These are phyloP conservation scores for Trichopus zeylanicus DNA, from an alignment of 116 monocot species.

Conservation along the genomic window DNA sequence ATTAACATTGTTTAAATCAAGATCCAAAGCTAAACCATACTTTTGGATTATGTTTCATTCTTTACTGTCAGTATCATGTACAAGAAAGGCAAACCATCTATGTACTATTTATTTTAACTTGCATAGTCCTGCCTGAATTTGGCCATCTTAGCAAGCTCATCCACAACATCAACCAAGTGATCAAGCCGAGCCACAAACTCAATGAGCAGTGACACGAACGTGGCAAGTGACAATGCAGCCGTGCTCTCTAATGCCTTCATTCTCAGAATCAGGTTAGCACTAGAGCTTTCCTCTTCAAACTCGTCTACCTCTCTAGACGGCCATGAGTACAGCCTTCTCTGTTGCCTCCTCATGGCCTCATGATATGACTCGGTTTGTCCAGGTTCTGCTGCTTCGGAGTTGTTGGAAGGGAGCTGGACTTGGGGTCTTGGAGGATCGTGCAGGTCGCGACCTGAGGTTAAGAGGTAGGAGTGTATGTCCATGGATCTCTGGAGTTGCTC, in stretches of 20 bases:
- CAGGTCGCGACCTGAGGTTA: constrained; percentile 20
- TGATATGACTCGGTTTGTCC: constrained; percentile 26
- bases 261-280: constrained; percentile 20
- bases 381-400: no score
- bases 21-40: no score
- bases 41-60: no score
- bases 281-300: constrained; percentile 17
- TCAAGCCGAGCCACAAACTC: constrained; percentile 74
- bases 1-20: no score
- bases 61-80: no score
- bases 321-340: constrained; percentile 65
- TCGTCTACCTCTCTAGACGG: constrained; percentile 58
- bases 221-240: constrained; percentile 49
- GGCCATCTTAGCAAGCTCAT: constrained; percentile 55
- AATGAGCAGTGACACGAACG: constrained; percentile 62
- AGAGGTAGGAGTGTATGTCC: constrained; percentile 66
- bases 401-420: constrained; percentile 21
- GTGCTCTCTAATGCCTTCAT: constrained; percentile 69
- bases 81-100: no score
- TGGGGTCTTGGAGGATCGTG: constrained; percentile 7
- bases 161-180: constrained; percentile 65
- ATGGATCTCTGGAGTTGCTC: constrained; percentile 62
- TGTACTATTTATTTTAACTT: no score
- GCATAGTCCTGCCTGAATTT: constrained; percentile 30
- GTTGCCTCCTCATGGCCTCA: constrained; percentile 52